Base-by-base conservation (phyloP, 2,329 filamentous ascomycete species). In the Cryphonectria nitschkei region DNA sequence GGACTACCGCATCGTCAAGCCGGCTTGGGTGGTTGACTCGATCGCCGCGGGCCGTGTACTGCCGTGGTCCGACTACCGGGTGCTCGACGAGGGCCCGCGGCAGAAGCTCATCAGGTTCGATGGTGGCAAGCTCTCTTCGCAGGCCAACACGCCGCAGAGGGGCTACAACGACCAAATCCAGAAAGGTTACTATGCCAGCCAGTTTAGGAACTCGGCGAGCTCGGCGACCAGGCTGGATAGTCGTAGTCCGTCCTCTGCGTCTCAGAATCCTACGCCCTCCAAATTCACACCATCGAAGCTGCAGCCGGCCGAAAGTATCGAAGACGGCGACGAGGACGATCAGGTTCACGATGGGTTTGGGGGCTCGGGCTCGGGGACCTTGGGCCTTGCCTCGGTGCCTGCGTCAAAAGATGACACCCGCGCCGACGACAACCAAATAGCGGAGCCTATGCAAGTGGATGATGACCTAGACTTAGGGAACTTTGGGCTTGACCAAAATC, bases 11-110 rank as follows among this genome's bases (percentile, higher is more conserved):
- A 93, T 99, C 52, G 96, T 98, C 66, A 97, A 96, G 80, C 96
- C 96, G 0, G 90, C 93, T 29, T 99, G 96, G 96, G 88, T 99
- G 3, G 91, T 94, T 19, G 95, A 99, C 75, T 98, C 95, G 73
- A 89, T 98, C 62, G 85, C 89, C 70, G 93, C 93, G 8, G 94
- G 94, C 7, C 92, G 88, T 76, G 81, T 98, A 61, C 84, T 98
- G 39, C 92, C 95, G 0, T 99, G 97, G 96, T 86, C 92, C 72
- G 85, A 90, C 16, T 99, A 96, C 78, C 89, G 93, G 41, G 90
- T 98, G 0, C 83, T 98, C 4, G 93, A 96, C 74, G 93, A 97
- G 79, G 94, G 94, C 0, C 89, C 91, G 0, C 88, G 90, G 13
- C 96, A 99, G 80, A 94, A 93, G 75, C 86, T 95, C 1, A 83